These are phyloP conservation scores for Globisporangium orthogonon DNA, from an alignment of 352 stramenopile species.

Conservation along the genomic window DNA sequence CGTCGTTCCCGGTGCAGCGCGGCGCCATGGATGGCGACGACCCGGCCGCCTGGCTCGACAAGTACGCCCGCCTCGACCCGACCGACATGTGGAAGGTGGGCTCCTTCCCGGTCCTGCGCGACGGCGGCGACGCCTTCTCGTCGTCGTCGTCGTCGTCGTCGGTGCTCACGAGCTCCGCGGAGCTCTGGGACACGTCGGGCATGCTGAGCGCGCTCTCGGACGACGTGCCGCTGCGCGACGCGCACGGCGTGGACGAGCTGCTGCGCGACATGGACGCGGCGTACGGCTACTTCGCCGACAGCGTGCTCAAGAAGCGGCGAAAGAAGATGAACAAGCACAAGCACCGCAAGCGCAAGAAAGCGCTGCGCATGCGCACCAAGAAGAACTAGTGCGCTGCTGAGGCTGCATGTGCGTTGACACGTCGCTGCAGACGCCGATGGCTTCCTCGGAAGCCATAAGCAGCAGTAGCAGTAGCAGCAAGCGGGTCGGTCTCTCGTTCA, in stretches of 20 bases:
- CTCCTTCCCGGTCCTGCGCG: slow-evolving; percentile 47
- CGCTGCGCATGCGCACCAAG: slow-evolving; percentile 84
- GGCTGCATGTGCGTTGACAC: background rate
- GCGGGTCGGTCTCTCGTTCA: too few relatives aligned
- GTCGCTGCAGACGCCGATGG: too few relatives aligned
- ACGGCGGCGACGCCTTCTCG: slow-evolving; percentile 1
- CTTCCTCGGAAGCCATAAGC: too few relatives aligned
- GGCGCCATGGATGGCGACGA: slow-evolving; percentile 29
- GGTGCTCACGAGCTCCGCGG: slow-evolving; percentile 33
- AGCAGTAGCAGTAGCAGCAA: too few relatives aligned
- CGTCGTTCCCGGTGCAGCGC: slow-evolving; percentile 47
- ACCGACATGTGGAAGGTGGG: slow-evolving; percentile 74
- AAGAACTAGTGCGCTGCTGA: slow-evolving; percentile 58
- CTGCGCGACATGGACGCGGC: slow-evolving; percentile 51
- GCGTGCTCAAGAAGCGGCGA: slow-evolving; percentile 86
- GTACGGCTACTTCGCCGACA: slow-evolving; percentile 72
- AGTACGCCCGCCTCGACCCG: slow-evolving; percentile 56
- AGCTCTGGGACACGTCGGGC: slow-evolving; percentile 72
- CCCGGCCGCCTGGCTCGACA: slow-evolving; percentile 41
- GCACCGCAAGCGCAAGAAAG: slow-evolving; percentile 88
- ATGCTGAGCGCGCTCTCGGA: slow-evolving; percentile 76
- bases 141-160: slow-evolving; percentile 1
- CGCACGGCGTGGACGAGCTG: slow-evolving; percentile 42
- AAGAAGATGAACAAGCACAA: slow-evolving; percentile 95
- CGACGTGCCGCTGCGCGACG: slow-evolving; percentile 46